These are phyloP conservation scores for Hypoxylon perforatum DNA, from an alignment of 495 filamentous ascomycete genomes.

Conservation along the genomic window DNA sequence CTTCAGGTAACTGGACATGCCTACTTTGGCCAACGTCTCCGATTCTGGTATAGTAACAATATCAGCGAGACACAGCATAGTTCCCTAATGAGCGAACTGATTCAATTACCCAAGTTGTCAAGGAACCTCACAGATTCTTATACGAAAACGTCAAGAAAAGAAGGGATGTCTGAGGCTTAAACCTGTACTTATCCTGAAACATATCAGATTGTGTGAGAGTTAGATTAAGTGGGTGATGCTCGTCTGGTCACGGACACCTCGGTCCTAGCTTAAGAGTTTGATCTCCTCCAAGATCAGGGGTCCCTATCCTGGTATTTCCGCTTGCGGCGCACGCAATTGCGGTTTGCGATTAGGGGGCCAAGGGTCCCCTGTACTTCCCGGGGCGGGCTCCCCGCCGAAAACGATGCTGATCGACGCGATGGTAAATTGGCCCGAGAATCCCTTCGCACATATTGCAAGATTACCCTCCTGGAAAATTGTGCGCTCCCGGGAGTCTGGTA, in stretches of 20 bases:
- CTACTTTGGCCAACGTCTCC: neutral
- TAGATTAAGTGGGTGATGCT: slow-evolving; percentile 39
- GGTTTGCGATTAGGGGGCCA: slow-evolving; percentile 31
- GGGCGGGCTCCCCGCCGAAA: slow-evolving; percentile 21
- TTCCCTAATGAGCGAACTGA: slow-evolving; percentile 1
- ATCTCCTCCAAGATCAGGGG: slow-evolving; percentile 38
- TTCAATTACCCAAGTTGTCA: slow-evolving; percentile 1
- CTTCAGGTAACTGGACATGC: slow-evolving; percentile 11
- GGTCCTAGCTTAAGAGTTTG: slow-evolving; percentile 40
- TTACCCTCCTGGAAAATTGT: slow-evolving; percentile 23
- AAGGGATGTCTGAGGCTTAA: slow-evolving; percentile 36
- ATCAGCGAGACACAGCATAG: slow-evolving; percentile 16
- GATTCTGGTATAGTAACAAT: neutral
- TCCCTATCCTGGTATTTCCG: slow-evolving; percentile 37
- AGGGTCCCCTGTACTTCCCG: slow-evolving; percentile 21
- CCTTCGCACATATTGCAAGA: slow-evolving; percentile 25
- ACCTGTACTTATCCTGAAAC: slow-evolving; percentile 29
- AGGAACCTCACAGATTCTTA: slow-evolving; percentile 23
- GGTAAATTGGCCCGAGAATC: slow-evolving; percentile 37
- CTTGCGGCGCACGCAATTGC: slow-evolving; percentile 38
- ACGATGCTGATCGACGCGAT: slow-evolving; percentile 34
- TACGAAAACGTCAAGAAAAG: slow-evolving; percentile 5
- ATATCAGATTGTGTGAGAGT: slow-evolving; percentile 34
- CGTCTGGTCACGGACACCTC: slow-evolving; percentile 33
- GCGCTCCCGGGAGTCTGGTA: slow-evolving; percentile 18